Base-by-base conservation (phyloP, 2,329 filamentous ascomycete species). In the Beauveria australis region DNA sequence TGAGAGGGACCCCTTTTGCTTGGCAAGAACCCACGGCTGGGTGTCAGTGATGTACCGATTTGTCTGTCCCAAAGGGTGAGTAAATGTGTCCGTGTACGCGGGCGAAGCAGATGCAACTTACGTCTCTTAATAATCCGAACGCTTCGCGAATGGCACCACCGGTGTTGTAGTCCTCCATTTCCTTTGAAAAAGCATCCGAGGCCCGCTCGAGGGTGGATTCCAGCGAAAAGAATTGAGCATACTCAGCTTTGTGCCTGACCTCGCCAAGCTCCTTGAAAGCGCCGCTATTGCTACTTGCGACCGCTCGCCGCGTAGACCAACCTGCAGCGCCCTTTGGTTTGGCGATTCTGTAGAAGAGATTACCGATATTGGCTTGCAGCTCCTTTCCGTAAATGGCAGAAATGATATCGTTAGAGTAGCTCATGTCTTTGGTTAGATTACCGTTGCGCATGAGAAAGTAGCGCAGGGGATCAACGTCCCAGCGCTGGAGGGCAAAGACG, bases 361-460 rank as follows among this genome's bases (percentile, higher is more conserved):
- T 97, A 2, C 94, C 94, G 5, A 97, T 75, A 0, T 88, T 88
- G 44, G 82, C 80, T 70, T 90, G 87, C 30, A 99, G 79, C 33
- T 86, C 81, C 68, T 92, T 94, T 70, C 88, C 89, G 74, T 97
- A 97, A 62, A 85, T 80, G 16, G 83, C 79, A 49, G 89, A 84
- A 63, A 99, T 88, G 62, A 83, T 80, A 16, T 81, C 75, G 71
- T 97, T 99, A 63, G 88, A 87, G 70, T 97, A 99, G 71, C 92
- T 86, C 33, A 91, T 83, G 70, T 99, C 94, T 61, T 89, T 79
- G 16, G 77, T 76, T 40, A 96, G 84, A 24, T 87, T 89, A 47
- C 91, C 92, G 63, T 92, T 88, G 63, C 88, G 84, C 64, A 91
- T 84, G 65, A 99, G 83, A 73, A 93, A 99, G 75, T 89, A 97